phyloP scores from a whole-genome alignment of 257 asterid genomes.

The Datura wrightii region DNA sequence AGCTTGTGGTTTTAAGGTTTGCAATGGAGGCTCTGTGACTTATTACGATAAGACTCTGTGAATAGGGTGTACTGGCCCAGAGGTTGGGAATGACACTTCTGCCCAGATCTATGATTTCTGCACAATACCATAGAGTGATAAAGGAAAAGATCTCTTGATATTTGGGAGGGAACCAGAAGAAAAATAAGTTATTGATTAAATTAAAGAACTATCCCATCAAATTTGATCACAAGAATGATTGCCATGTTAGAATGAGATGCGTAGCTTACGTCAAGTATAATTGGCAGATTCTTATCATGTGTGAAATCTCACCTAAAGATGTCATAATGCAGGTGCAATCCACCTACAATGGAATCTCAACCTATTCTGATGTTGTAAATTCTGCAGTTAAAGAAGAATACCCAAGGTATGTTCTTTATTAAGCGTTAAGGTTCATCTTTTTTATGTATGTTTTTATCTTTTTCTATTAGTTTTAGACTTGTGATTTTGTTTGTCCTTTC shows the following conservation, averaged over 20 bases:
- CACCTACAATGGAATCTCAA: slow-evolving; percentile 40
- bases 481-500: neutral
- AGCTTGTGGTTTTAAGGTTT: neutral
- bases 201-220: neutral
- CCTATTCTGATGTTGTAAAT: slow-evolving; percentile 38
- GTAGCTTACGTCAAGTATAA: too few relatives aligned
- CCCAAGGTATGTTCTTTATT: slow-evolving; percentile 37
- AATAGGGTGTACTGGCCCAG: neutral
- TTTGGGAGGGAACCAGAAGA: neutral
- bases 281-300: too few relatives aligned
- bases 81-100: slow-evolving; percentile 10
- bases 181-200: neutral
- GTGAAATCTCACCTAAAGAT: neutral
- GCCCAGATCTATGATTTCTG: neutral
- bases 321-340: slow-evolving; percentile 23
- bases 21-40: neutral
- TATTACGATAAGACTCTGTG: neutral
- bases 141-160: neutral
- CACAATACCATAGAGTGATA: neutral
- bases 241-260: neutral
- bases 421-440: slow-evolving; percentile 32
- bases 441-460: neutral
- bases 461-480: neutral
- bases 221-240: neutral
- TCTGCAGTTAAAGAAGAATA: slow-evolving; percentile 43